A percentile compares a stretch with the other conserved stretches of the same genome.
phyloP scores from a whole-genome alignment of 1,139 yeast genomes.

The Yamadazyma taylorii region DNA sequence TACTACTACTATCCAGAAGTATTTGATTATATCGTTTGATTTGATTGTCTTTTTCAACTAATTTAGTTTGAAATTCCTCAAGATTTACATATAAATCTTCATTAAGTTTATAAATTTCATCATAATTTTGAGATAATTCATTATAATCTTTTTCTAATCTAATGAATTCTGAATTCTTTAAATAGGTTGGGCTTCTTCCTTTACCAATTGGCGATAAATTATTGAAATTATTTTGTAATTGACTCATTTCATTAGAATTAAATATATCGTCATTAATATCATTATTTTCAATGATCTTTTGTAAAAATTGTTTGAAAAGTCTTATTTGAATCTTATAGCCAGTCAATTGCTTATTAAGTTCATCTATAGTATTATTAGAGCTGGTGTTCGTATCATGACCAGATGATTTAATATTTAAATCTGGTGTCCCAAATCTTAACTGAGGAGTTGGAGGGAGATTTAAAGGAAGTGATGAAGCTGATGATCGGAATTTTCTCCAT shows the following conservation, averaged over 20 bases:
- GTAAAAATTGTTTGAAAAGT: conserved; percentile 43
- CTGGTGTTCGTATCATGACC: conserved; percentile 9
- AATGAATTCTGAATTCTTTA: conserved; percentile 5
- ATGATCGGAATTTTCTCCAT: conserved; percentile 35
- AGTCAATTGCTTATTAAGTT: conserved; percentile 36
- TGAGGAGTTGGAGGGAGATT: conserved; percentile 14
- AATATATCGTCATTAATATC: conserved; percentile 14
- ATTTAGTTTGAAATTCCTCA: conserved; percentile 34
- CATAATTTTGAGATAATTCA: conserved; percentile 29
- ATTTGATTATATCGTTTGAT: conserved; percentile 17
- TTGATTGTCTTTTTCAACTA: conserved; percentile 27
- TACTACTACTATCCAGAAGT: conserved; percentile 18
- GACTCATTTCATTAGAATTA: conserved; percentile 25
- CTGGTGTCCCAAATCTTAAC: conserved; percentile 9
- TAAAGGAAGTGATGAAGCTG: conserved; percentile 5
- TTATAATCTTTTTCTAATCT: conserved; percentile 18
- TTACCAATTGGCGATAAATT: conserved; percentile 10
- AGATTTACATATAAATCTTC: conserved; percentile 40
- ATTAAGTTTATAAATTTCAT: conserved; percentile 37
- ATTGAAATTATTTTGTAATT: conserved; percentile 20
- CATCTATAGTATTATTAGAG: conserved; percentile 14
- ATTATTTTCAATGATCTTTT: conserved; percentile 33
- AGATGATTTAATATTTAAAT: conserved; percentile 5
- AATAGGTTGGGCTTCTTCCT: conserved; percentile 3
- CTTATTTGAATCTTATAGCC: conserved; percentile 45